A percentile compares a stretch with the other conserved stretches of the same genome.
Conservation (phyloP, 164 flowering plant species). For the Warburgia ugandensis region DNA sequence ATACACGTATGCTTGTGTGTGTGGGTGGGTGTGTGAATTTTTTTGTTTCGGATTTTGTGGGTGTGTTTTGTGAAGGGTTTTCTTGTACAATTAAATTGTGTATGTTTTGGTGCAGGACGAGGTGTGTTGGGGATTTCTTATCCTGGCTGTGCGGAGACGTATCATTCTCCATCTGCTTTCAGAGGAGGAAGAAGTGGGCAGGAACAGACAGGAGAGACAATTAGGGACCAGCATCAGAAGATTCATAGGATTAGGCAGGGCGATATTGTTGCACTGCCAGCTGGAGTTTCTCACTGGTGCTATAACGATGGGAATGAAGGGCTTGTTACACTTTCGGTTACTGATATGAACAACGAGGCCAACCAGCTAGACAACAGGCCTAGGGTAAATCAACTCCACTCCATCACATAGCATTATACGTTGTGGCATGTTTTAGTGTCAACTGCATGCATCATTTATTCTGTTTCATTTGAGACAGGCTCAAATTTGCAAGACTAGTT, state of each 20-base stretch:
- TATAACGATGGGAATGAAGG: slow-evolving; percentile 44
- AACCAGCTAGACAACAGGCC: slow-evolving; percentile 56
- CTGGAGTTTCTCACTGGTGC: slow-evolving; percentile 53
- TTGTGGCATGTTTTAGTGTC: no score
- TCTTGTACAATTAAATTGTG: no score
- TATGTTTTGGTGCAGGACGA: slow-evolving; percentile 27
- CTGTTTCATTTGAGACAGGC: no score
- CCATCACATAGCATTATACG: no score
- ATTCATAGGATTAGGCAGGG: slow-evolving; percentile 32
- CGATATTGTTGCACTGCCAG: slow-evolving; percentile 49
- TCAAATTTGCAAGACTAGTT: no score
- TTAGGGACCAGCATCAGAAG: slow-evolving; percentile 54
- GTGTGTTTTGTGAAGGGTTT: no score
- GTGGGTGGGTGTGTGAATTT: no score
- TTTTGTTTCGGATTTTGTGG: no score
- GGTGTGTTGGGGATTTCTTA: slow-evolving; percentile 23
- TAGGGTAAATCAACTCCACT: slow-evolving; percentile 24
- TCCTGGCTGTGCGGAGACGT: slow-evolving; percentile 43
- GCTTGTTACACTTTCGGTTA: slow-evolving; percentile 34
- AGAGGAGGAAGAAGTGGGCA: slow-evolving; percentile 14
- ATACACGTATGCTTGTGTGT: no score
- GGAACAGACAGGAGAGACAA: not conserved
- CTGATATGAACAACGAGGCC: slow-evolving; percentile 34
- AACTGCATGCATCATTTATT: no score
- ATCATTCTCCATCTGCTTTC: slow-evolving; percentile 12